Base-by-base conservation (phyloP, 805 yeast genomes). In the Metschnikowia noctiluminum region DNA sequence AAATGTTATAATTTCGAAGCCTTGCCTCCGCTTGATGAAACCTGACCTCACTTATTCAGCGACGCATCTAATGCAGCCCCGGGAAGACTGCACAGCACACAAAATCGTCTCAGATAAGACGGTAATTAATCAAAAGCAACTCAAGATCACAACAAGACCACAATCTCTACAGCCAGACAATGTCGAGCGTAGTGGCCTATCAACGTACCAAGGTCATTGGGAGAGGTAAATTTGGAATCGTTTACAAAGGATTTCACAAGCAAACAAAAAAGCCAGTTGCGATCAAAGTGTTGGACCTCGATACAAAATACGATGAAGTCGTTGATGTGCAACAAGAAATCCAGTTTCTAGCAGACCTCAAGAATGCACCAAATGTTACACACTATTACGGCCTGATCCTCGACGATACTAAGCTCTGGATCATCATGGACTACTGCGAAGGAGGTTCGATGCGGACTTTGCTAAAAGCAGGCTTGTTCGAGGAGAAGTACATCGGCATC, bases 211-310 rank as follows among this genome's bases (percentile, higher is more conserved):
- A 94, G 68, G 84, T 90, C 32, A 86, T 95, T 12, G 99, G 99
- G 8, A 79, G 95, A 50, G 99, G 99, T 21, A 94, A 90, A 71
- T 94, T 94, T 67, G 99, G 99, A 40, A 85, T 91, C 27, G 99
- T 94, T 5, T 94, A 92, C 67, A 91, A 90, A 64, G 99, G 96
- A 16, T 71, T 78, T 45, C 80, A 85, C 59, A 68, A 79, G 36
- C 79, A 79, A 48, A 85, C 95, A 7, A 83, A 82, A 55, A 85
- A 84, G 54, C 80, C 89, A 1, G 92, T 88, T 49, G 99, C 99
- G 28, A 90, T 94, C 63, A 94, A 94, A 63, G 94, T 92, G 10
- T 74, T 94, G 52, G 90, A 92, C 62, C 73, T 94, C 49, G 99
- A 94, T 64, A 89, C 97, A 0, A 89, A 85, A 37, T 90, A 88